phyloP scores from a whole-genome alignment of 1,139 yeast genomes.

The Nakaseomyces bracarensis region DNA sequence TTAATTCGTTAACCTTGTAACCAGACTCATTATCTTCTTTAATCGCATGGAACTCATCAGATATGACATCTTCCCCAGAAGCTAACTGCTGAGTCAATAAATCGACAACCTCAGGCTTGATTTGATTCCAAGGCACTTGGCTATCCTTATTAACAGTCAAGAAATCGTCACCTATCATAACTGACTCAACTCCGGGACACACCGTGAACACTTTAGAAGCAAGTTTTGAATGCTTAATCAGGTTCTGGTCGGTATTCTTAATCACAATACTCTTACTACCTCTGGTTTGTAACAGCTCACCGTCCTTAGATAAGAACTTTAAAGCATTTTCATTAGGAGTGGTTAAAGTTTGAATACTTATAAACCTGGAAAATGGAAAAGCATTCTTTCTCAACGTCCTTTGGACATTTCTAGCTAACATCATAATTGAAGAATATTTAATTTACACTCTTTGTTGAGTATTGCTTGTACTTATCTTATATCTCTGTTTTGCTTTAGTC shows the following conservation, averaged over 20 bases:
- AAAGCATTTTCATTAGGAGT: constrained; percentile 93
- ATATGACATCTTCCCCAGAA: constrained; percentile 58
- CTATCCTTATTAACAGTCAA: constrained; percentile 73
- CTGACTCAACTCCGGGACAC: constrained; percentile 74
- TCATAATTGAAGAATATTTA: too few relatives aligned
- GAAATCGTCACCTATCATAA: constrained; percentile 83
- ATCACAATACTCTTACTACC: constrained; percentile 54
- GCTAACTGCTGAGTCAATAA: constrained; percentile 76
- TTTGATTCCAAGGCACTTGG: constrained; percentile 56
- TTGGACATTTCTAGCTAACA: neutral
- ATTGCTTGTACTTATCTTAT: too few relatives aligned
- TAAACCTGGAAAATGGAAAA: constrained; percentile 12
- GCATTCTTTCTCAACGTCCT: neutral
- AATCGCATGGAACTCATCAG: constrained; percentile 27
- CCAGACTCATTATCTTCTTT: constrained; percentile 30
- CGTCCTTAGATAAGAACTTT: constrained; percentile 67
- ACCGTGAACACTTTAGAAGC: constrained; percentile 67
- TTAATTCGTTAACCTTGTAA: constrained; percentile 26
- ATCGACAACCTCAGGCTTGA: constrained; percentile 84
- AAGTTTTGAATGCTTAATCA: constrained; percentile 59
- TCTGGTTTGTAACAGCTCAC: constrained; percentile 44
- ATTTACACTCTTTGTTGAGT: too few relatives aligned
- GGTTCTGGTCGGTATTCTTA: constrained; percentile 50
- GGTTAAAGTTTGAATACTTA: constrained; percentile 47
- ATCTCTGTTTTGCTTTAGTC: too few relatives aligned